phyloP scores from a whole-genome alignment of 345 rosid species.

The Gynandropsis gynandra region DNA sequence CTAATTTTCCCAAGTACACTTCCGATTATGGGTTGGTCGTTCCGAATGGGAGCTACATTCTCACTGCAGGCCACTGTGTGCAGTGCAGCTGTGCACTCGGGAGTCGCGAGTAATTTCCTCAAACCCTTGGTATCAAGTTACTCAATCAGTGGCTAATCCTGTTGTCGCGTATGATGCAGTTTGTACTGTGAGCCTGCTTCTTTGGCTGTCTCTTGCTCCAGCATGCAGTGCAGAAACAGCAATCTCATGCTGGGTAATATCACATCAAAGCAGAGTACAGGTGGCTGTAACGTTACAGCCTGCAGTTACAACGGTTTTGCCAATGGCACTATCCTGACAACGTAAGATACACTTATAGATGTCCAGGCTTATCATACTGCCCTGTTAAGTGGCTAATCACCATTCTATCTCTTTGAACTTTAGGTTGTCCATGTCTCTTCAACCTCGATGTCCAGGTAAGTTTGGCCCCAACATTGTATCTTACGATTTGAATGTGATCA shows the following conservation, averaged over 20 bases:
- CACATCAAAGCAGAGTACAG: conserved; percentile 58
- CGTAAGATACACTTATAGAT: conserved; percentile 31
- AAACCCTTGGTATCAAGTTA: conserved; percentile 4
- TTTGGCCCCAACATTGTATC: background rate
- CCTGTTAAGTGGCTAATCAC: conserved; percentile 2
- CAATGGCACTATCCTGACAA: conserved; percentile 65
- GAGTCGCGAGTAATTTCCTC: conserved; percentile 55
- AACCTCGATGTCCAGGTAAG: conserved; percentile 88
- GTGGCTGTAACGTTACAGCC: conserved; percentile 84
- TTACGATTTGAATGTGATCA: background rate
- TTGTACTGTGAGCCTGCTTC: conserved; percentile 90
- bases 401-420: conserved; percentile 8
- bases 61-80: conserved; percentile 89
- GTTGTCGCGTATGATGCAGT: conserved; percentile 31
- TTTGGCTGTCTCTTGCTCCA: conserved; percentile 86
- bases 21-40: conserved; percentile 70
- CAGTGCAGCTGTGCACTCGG: conserved; percentile 92
- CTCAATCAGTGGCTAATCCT: background rate
- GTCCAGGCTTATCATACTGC: background rate
- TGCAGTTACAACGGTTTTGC: conserved; percentile 73
- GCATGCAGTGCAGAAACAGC: conserved; percentile 84
- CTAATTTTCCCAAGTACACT: conserved; percentile 70
- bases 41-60: conserved; percentile 88
- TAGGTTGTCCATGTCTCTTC: conserved; percentile 78
- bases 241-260: conserved; percentile 81